Conservation (phyloP, 2,329 filamentous ascomycete species). For the Aspergillus sp. region DNA sequence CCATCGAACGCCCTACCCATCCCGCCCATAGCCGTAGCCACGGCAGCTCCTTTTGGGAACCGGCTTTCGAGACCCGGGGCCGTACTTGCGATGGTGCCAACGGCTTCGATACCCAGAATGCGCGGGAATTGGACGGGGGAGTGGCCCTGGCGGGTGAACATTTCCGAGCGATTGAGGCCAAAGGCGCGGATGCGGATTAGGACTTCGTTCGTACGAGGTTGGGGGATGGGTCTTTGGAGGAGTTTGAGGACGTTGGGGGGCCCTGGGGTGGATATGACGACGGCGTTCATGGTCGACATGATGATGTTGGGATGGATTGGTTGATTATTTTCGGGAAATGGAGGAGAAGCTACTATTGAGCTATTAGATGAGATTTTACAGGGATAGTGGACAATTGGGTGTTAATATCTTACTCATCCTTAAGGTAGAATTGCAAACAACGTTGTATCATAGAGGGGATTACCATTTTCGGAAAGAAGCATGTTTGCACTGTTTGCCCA, state of each 20-base stretch:
- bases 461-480: not conserved
- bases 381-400: not conserved
- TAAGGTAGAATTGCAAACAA: too few species aligned
- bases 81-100: constrained; percentile 33
- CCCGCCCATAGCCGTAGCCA: constrained; percentile 46
- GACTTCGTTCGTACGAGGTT: constrained; percentile 30
- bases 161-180: constrained; percentile 43
- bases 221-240: constrained; percentile 33
- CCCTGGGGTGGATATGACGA: constrained; percentile 36
- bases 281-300: constrained; percentile 38
- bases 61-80: constrained; percentile 23
- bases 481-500: constrained; percentile 2
- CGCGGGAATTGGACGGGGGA: constrained; percentile 39
- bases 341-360: not conserved
- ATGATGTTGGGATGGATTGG: not conserved
- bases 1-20: constrained; percentile 44
- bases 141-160: constrained; percentile 43
- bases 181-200: constrained; percentile 40
- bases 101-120: constrained; percentile 44
- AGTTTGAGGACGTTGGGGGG: constrained; percentile 36
- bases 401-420: too few species aligned
- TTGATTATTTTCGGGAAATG: not conserved
- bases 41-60: constrained; percentile 35
- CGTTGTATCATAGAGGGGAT: too few species aligned
- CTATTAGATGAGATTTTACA: not conserved